Percentiles rank a stretch among this genome's conserved stretches.
Evolutionary conservation across 2,329 filamentous ascomycete species (phyloP).

Genomic region (Bipolaris oryzae): DNA sequence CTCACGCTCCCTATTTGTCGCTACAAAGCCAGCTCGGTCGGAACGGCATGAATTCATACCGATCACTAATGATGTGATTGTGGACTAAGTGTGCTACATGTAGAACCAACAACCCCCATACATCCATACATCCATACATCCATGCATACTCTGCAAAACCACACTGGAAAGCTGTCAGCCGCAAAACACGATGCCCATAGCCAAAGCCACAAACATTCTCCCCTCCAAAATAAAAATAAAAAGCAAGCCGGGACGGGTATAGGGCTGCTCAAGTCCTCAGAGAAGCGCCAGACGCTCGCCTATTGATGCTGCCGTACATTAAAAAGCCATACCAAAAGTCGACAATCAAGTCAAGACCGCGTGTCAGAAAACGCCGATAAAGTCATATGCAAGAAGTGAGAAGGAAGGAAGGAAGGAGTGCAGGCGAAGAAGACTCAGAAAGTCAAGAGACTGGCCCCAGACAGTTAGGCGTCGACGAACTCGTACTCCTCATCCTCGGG

Average conservation of each 20-base stretch:
- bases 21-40: constrained; percentile 7
- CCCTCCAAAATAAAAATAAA: too few relatives aligned
- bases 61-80: constrained; percentile 26
- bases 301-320: constrained; percentile 49
- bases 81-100: constrained; percentile 11
- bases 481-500: constrained; percentile 51
- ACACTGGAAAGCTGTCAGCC: neutral
- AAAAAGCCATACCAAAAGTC: constrained; percentile 29
- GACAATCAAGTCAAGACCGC: constrained; percentile 23
- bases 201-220: constrained; percentile 13
- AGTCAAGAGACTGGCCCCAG: constrained; percentile 6
- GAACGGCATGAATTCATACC: constrained; percentile 45
- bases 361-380: constrained; percentile 31
- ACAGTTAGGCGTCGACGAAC: constrained; percentile 44
- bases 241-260: constrained; percentile 42
- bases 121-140: neutral
- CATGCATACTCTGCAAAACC: constrained; percentile 19
- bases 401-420: constrained; percentile 17
- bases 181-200: constrained; percentile 11
- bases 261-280: constrained; percentile 52
- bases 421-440: constrained; percentile 9
- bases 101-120: constrained; percentile 10
- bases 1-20: neutral
- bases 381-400: constrained; percentile 32
- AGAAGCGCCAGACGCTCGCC: constrained; percentile 50